These are phyloP conservation scores for Xylariaceae sp. DNA, from an alignment of 2,329 filamentous ascomycete species.

Conservation along the genomic window DNA sequence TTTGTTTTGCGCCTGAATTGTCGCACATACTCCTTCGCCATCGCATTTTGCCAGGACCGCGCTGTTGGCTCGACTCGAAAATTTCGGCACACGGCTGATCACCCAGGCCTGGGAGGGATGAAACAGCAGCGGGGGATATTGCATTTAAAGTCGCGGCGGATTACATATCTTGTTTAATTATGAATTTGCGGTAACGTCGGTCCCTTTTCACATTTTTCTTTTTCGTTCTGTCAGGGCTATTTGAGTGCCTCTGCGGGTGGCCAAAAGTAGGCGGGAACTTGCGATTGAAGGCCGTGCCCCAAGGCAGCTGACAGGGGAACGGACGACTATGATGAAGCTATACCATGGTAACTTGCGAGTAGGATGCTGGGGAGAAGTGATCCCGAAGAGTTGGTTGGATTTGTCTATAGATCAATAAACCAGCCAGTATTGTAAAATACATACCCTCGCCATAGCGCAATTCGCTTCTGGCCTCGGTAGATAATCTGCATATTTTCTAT, in stretches of 20 bases:
- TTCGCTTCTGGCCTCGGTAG: neutral
- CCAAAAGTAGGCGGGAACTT: slow-evolving; percentile 23
- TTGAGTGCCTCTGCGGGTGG: slow-evolving; percentile 30
- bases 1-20: slow-evolving; percentile 35
- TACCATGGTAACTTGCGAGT: slow-evolving; percentile 16
- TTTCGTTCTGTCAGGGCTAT: slow-evolving; percentile 32
- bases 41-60: slow-evolving; percentile 28
- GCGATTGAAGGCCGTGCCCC: slow-evolving; percentile 11
- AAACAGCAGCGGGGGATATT: slow-evolving; percentile 28
- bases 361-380: slow-evolving; percentile 13
- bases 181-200: slow-evolving; percentile 40
- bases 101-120: slow-evolving; percentile 28
- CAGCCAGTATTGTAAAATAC: slow-evolving; percentile 24
- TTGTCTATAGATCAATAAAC: slow-evolving; percentile 27
- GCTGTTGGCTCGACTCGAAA: slow-evolving; percentile 23
- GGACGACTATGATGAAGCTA: slow-evolving; percentile 27
- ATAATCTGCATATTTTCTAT: neutral
- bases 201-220: slow-evolving; percentile 34
- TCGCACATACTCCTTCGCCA: slow-evolving; percentile 27
- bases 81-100: slow-evolving; percentile 29
- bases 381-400: slow-evolving; percentile 22
- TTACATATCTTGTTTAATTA: slow-evolving; percentile 59
- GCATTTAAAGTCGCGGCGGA: slow-evolving; percentile 43
- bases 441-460: slow-evolving; percentile 12
- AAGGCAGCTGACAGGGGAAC: slow-evolving; percentile 16